Percentiles rank a stretch among this genome's conserved stretches.
Evolutionary conservation across 768 basidiomycete genomes (phyloP).

Genomic region (Macrocybe gigantea): DNA sequence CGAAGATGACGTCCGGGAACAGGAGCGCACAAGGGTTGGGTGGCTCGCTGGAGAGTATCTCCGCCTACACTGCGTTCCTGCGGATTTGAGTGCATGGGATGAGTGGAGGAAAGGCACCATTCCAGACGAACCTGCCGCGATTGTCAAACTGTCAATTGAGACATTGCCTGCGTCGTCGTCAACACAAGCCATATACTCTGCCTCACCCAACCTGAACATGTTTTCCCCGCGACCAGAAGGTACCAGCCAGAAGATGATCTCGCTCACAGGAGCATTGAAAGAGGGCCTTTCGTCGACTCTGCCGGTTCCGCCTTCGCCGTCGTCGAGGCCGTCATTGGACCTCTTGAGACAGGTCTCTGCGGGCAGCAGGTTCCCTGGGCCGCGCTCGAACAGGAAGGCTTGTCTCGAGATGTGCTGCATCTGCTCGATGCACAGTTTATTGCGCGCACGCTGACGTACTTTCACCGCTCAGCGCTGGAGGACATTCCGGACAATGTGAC

Average conservation of each 20-base stretch:
- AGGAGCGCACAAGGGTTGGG: slow-evolving; percentile 38
- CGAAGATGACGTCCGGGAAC: slow-evolving; percentile 31
- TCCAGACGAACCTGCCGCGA: slow-evolving; percentile 30
- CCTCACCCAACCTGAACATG: slow-evolving; percentile 41
- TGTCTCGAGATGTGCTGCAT: slow-evolving; percentile 62
- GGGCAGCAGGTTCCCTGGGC: slow-evolving; percentile 34
- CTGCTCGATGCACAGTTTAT: slow-evolving; percentile 56
- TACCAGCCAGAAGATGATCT: slow-evolving; percentile 25
- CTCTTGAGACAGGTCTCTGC: slow-evolving; percentile 16
- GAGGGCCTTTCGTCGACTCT: background rate
- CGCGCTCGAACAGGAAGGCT: slow-evolving; percentile 55
- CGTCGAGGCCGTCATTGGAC: slow-evolving; percentile 18
- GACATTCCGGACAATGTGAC: slow-evolving; percentile 49
- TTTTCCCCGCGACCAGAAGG: slow-evolving; percentile 52
- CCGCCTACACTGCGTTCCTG: slow-evolving; percentile 47
- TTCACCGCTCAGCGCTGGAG: slow-evolving; percentile 51
- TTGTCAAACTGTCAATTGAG: slow-evolving; percentile 13
- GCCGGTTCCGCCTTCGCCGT: slow-evolving; percentile 12
- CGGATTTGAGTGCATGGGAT: slow-evolving; percentile 50
- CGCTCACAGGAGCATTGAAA: slow-evolving; percentile 40
- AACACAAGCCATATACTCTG: slow-evolving; percentile 43
- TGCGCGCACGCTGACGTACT: slow-evolving; percentile 56
- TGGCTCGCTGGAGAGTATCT: slow-evolving; percentile 70
- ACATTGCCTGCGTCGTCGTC: slow-evolving; percentile 40
- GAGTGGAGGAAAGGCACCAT: slow-evolving; percentile 49